Base-by-base conservation (phyloP, 352 stramenopile genomes). In the Globisporangium middletonii region DNA sequence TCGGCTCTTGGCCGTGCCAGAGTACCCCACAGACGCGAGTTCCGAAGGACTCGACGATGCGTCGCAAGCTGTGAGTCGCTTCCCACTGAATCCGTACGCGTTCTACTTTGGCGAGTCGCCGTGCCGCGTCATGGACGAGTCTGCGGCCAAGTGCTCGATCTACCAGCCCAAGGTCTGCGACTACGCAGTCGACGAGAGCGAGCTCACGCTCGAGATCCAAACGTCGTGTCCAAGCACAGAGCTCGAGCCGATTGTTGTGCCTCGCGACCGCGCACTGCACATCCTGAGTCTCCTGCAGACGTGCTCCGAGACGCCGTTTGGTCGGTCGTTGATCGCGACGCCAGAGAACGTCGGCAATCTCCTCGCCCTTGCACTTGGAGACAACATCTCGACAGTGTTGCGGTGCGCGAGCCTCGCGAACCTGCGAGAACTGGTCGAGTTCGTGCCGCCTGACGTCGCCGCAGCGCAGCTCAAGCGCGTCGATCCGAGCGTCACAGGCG, bases 71-170 rank as follows among this genome's bases (percentile, higher is more conserved):
- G 9, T 8, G 13, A 41, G 18, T 33, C 4, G 9, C 3, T 19
- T 44, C 2, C 43, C 28, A 5, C 59, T 90, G 12, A 90, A 87
- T 43, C 60, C 72, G 16, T 79, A 83, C 59, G 80, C 83, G 8
- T 83, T 90, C 35, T 90, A 83, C 50, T 79, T 93, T 57, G 83
- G 83, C 4, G 79, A 88, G 54, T 57, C 79, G 23, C 81, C 81
- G 15, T 53, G 62, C 50, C 75, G 79, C 3, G 69, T 85, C 23
- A 30, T 72, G 2, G 71, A 89, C 44, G 60, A 74, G 16, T 62
- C 69, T 49, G 70, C 77, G 1, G 80, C 83, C 18, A 81, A 75
- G 44, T 88, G 74, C 53, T 88, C 72, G 67, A 59, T 92, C 18
- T 84, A 74, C 50, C 58, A 81, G 38, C 81, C 81, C 0, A 72